Evolutionary conservation across 192 early-diverging fungal species (phyloP), one percentile per base, ranked within the genome.

Genomic region (Linnemannia hyalina): DNA sequence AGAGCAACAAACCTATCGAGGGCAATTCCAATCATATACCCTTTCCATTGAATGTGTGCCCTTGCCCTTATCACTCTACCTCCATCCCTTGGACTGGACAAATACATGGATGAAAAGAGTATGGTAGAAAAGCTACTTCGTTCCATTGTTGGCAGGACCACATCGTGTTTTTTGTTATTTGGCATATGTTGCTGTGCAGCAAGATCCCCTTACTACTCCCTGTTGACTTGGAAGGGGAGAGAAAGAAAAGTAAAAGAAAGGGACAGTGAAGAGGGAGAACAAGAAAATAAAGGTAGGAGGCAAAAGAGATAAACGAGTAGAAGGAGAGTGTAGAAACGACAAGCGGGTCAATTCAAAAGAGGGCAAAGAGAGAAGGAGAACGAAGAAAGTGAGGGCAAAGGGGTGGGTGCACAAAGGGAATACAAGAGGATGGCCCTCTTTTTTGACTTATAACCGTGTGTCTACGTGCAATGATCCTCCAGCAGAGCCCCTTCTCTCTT

Each of bases 121-220:
- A 20, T 52, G 18, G 18, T 52, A 52, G 49, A 52, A 49, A 52
- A 52, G 49, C 49, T 20, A 52, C 16, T 20, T 6, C 1, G 60
- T 65, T 65, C 60, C 60, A 65, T 3, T 35, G 9, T 35, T 65
- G 60, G 13, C 60, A 0, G 29, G 60, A 32, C 29, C 60, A 15
- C 13, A 46, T 13, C 10, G n/a, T 26, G 6, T 15, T 65, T 65
- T 15, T 65, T 65, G 26, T 63, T 8, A 9, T 65, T 32, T 65
- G 29, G n/a, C 26, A 15, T 15, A 26, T 32, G 29, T 65, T 65
- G 60, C 60, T 65, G 60, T 65, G 60, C 60, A 65, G 60, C 11
- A 65, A 26, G 60, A 65, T 65, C 60, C 60, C 60, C 11, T 65
- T 65, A 65, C 60, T 6, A 26, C 60, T 65, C 60, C 60, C 60